Evolutionary conservation across 140 eudicot genomes (phyloP).

Genomic region (Oenanthe javanica): DNA sequence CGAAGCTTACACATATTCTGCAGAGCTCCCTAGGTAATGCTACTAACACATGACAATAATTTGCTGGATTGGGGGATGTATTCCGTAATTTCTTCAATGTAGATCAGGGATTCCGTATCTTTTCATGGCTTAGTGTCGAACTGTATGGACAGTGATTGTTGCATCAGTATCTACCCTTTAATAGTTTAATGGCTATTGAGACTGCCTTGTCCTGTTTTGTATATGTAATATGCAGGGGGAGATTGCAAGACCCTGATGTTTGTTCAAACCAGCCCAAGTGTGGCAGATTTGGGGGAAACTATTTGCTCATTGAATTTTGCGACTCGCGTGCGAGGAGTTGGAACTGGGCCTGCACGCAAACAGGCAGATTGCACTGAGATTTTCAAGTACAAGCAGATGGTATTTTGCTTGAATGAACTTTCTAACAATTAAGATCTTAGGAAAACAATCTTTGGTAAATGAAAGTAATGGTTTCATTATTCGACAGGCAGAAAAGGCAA

Average conservation of each 20-base stretch:
- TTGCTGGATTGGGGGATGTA: background rate
- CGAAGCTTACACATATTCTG: conserved; percentile 93
- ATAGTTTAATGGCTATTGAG: background rate
- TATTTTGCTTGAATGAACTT: conserved; percentile 21
- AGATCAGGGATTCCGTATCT: background rate
- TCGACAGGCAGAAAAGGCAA: conserved; percentile 83
- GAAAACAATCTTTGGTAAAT: background rate
- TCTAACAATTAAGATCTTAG: background rate
- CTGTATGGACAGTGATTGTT: background rate
- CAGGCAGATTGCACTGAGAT: conserved; percentile 73
- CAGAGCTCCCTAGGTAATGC: conserved; percentile 89
- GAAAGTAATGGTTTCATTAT: background rate
- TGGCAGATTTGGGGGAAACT: conserved; percentile 81
- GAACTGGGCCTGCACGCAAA: conserved; percentile 87
- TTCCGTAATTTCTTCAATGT: background rate
- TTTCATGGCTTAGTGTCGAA: background rate
- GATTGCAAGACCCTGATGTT: conserved; percentile 97
- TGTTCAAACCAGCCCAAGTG: conserved; percentile 83
- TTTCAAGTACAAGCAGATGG: conserved; percentile 87
- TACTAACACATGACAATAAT: too few relatives aligned
- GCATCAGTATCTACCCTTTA: background rate
- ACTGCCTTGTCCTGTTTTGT: background rate
- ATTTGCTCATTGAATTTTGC: conserved; percentile 93
- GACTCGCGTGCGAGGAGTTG: conserved; percentile 92
- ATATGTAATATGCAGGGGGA: conserved; percentile 52